Evolutionary conservation across 164 flowering plant genomes (phyloP).

Genomic region (Echeveria elegans): DNA sequence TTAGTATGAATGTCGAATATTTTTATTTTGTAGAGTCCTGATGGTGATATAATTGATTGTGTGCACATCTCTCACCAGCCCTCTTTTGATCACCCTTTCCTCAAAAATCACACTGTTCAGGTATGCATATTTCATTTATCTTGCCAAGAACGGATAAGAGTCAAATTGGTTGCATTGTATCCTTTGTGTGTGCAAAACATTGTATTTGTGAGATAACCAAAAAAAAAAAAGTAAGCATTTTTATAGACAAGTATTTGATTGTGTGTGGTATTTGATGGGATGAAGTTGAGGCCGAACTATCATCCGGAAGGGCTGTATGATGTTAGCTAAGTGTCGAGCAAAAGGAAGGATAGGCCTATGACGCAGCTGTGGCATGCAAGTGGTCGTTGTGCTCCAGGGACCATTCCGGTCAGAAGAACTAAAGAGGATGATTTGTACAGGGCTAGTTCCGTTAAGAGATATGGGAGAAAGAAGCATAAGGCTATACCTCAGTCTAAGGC

Average conservation of each 20-base stretch:
- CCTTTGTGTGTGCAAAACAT: too few species aligned
- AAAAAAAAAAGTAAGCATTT: too few species aligned
- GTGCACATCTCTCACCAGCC: constrained; percentile 72
- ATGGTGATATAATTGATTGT: constrained; percentile 95
- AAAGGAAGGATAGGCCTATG: constrained; percentile 22
- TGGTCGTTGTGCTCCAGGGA: constrained; percentile 75
- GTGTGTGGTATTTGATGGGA: constrained; percentile 8
- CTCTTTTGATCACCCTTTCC: constrained; percentile 93
- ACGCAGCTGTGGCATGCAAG: constrained; percentile 73
- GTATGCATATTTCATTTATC: constrained; percentile 28
- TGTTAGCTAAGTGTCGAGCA: constrained; percentile 41
- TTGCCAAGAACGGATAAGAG: too few species aligned
- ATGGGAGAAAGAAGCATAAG: constrained; percentile 74
- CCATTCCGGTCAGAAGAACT: constrained; percentile 87
- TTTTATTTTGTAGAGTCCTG: constrained; percentile 62
- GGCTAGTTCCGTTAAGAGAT: constrained; percentile 86
- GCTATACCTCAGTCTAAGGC: constrained; percentile 67
- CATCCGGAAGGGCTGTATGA: constrained; percentile 80
- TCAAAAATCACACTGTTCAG: constrained; percentile 88
- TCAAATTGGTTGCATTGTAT: too few species aligned
- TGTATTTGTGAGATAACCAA: too few species aligned
- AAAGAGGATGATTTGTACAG: constrained; percentile 69
- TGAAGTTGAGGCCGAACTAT: constrained; percentile 63
- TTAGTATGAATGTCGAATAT: background rate
- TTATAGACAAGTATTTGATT: too few species aligned